Evolutionary conservation across 1,139 yeast species (phyloP).

Genomic region (Lodderomyces jiufengensis): DNA sequence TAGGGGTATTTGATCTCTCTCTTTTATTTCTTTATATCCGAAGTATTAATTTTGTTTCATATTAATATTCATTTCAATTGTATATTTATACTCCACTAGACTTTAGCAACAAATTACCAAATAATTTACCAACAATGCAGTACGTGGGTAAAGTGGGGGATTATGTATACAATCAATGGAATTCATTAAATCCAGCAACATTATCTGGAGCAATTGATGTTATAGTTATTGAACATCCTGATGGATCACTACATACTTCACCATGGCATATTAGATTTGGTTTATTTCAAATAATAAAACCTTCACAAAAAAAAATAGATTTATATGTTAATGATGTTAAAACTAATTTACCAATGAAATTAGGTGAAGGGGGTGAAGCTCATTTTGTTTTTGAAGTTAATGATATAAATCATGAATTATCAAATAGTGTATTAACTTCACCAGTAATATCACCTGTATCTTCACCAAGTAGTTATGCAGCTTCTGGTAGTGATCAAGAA

Average conservation of each 20-base stretch:
- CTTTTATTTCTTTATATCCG: background rate
- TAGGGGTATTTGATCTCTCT: no score
- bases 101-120: no score
- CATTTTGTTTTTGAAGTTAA: constrained; percentile 92
- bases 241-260: constrained; percentile 79
- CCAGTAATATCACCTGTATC: constrained; percentile 84
- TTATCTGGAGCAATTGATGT: constrained; percentile 96
- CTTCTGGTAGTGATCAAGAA: constrained; percentile 11
- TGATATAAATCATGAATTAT: constrained; percentile 55
- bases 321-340: constrained; percentile 78
- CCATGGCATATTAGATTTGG: constrained; percentile 98
- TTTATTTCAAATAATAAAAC: constrained; percentile 84
- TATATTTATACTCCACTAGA: no score
- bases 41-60: no score
- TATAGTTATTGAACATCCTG: constrained; percentile 90
- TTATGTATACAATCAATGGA: constrained; percentile 95
- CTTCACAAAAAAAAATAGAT: constrained; percentile 94
- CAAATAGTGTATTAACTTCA: constrained; percentile 78
- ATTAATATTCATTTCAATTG: no score
- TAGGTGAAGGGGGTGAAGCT: constrained; percentile 98
- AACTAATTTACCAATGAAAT: constrained; percentile 88
- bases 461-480: constrained; percentile 56
- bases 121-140: no score
- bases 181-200: constrained; percentile 93
- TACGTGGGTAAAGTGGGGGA: constrained; percentile 96